phyloP scores from a whole-genome alignment of 768 basidiomycete species.

The Mycena vulgaris region DNA sequence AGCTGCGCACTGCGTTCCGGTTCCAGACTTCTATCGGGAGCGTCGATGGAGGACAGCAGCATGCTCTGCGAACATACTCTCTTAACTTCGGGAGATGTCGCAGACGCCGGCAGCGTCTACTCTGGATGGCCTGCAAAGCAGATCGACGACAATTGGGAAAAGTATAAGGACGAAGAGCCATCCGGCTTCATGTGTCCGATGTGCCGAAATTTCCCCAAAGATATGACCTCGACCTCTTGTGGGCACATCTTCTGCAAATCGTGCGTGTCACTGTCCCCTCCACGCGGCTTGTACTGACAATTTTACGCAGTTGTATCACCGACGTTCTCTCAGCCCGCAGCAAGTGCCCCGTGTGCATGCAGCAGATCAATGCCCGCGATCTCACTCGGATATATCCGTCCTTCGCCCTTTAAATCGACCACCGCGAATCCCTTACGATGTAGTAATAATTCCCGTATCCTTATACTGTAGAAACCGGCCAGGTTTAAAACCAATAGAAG shows the following conservation, averaged over 20 bases:
- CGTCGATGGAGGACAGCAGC: slow-evolving; percentile 65
- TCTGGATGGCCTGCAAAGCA: slow-evolving; percentile 61
- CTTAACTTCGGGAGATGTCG: slow-evolving; percentile 62
- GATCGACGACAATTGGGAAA: slow-evolving; percentile 41
- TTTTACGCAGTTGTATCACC: slow-evolving; percentile 35
- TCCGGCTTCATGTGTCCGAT: slow-evolving; percentile 48
- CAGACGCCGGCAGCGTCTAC: slow-evolving; percentile 56
- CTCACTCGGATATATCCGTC: slow-evolving; percentile 38
- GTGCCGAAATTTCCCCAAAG: slow-evolving; percentile 50
- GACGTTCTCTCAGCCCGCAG: slow-evolving; percentile 18
- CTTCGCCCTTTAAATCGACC: slow-evolving; percentile 27
- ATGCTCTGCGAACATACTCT: slow-evolving; percentile 67
- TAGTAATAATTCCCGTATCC: slow-evolving; percentile 29
- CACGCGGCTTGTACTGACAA: neutral
- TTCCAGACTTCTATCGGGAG: slow-evolving; percentile 63
- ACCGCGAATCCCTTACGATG: slow-evolving; percentile 21
- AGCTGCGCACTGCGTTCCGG: slow-evolving; percentile 63
- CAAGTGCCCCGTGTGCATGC: slow-evolving; percentile 41
- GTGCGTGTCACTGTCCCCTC: slow-evolving; percentile 14
- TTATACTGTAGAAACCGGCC: too few relatives aligned
- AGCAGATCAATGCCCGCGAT: slow-evolving; percentile 15
- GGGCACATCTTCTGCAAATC: slow-evolving; percentile 48
- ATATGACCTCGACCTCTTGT: slow-evolving; percentile 48
- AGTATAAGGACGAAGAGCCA: slow-evolving; percentile 34
- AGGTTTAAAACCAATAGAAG: too few relatives aligned